Conservation (phyloP, 768 basidiomycete species). For the Clitopilus passeckerianus region DNA sequence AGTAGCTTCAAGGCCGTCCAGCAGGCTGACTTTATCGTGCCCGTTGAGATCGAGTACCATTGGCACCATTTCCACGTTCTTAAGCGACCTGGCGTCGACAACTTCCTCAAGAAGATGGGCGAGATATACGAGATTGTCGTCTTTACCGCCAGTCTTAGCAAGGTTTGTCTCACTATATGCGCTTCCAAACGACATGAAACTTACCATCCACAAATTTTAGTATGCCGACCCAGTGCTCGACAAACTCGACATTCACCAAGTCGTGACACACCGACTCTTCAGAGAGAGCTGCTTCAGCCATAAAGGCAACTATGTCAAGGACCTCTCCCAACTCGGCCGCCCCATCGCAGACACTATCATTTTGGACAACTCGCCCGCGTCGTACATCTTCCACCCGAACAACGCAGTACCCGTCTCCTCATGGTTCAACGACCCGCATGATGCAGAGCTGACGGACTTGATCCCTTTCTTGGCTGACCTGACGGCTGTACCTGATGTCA, state of each 20-base stretch:
- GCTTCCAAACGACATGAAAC: not conserved
- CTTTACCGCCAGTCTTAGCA: constrained; percentile 96
- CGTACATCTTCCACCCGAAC: constrained; percentile 98
- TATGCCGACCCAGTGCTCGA: constrained; percentile 99
- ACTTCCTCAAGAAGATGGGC: constrained; percentile 95
- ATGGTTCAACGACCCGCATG: constrained; percentile 99
- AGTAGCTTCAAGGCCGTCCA: constrained; percentile 97
- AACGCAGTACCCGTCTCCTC: constrained; percentile 98
- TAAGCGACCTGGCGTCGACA: constrained; percentile 97
- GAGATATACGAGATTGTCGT: constrained; percentile 97
- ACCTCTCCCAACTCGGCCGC: constrained; percentile 93
- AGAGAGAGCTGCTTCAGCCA: constrained; percentile 98
- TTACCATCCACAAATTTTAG: constrained; percentile 32
- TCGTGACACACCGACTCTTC: constrained; percentile 91
- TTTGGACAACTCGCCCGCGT: constrained; percentile 97
- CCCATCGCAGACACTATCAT: constrained; percentile 94
- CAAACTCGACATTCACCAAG: constrained; percentile 88
- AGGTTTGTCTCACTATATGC: constrained; percentile 45
- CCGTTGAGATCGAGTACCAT: constrained; percentile 97
- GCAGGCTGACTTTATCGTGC: constrained; percentile 96
- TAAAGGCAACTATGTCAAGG: constrained; percentile 99
- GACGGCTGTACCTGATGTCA: constrained; percentile 77
- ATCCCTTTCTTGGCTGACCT: constrained; percentile 93
- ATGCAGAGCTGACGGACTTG: constrained; percentile 93
- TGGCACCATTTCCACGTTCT: constrained; percentile 99